Conservation (phyloP, 176 grass and related monocot genomes). For the Saccharum spontaneum region DNA sequence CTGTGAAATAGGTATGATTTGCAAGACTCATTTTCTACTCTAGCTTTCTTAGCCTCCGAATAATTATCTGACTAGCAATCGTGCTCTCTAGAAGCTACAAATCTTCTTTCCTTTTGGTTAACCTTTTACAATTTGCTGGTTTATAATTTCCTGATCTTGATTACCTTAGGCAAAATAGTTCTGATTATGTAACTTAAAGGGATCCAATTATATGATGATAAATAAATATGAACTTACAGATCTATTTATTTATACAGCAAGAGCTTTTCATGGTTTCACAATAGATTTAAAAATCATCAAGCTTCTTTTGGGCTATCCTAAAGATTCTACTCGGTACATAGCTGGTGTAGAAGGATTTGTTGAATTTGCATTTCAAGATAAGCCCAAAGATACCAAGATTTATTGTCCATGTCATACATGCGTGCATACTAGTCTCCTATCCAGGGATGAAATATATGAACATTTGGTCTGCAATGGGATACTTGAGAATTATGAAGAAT, state of each 20-base stretch:
- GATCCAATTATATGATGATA: too few species aligned
- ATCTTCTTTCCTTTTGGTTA: too few species aligned
- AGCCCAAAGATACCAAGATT: neutral
- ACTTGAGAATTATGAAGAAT: neutral
- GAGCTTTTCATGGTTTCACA: neutral
- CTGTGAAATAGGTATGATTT: too few species aligned
- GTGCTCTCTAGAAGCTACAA: too few species aligned
- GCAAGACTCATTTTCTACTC: too few species aligned
- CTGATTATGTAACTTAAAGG: too few species aligned
- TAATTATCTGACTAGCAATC: too few species aligned
- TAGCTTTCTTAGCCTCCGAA: too few species aligned
- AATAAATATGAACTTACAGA: too few species aligned
- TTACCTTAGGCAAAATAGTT: too few species aligned
- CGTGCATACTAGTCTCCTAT: neutral
- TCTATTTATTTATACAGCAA: neutral
- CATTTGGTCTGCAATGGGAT: neutral
- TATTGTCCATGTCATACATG: constrained; percentile 14
- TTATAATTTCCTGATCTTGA: too few species aligned
- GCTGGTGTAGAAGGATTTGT: constrained; percentile 22
- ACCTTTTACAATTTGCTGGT: too few species aligned
- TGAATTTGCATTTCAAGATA: constrained; percentile 27
- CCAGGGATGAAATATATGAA: neutral
- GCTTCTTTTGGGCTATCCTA: constrained; percentile 4
- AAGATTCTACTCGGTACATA: neutral
- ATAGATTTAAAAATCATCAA: constrained; percentile 10